A percentile compares a stretch with the other conserved stretches of the same genome.
phyloP scores from a whole-genome alignment of 2,329 filamentous ascomycete species.

The Colletotrichum brevisporum region DNA sequence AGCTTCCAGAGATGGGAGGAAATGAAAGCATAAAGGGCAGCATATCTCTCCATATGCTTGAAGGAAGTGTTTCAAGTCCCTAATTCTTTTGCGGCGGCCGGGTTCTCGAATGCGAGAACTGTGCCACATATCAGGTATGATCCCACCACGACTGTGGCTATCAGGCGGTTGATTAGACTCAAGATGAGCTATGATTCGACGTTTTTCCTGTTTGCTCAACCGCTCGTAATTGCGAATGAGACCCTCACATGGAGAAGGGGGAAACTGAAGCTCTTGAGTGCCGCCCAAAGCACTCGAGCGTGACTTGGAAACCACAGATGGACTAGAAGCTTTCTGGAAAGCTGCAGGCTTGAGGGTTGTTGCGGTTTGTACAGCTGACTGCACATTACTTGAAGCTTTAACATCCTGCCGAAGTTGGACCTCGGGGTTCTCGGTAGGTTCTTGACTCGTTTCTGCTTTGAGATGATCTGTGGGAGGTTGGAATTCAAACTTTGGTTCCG shows the following conservation, averaged over 20 bases:
- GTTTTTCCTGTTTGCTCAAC: neutral
- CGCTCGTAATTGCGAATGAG: neutral
- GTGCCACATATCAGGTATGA: too few species aligned
- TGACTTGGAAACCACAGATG: neutral
- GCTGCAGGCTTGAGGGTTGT: neutral
- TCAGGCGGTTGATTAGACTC: neutral
- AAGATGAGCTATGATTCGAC: neutral
- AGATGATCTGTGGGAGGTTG: too few species aligned
- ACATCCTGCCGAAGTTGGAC: too few species aligned
- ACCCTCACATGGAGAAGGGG: neutral
- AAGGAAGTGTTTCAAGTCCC: neutral
- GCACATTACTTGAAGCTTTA: neutral
- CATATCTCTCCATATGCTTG: slow-evolving; percentile 13
- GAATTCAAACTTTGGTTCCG: neutral
- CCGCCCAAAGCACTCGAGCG: neutral
- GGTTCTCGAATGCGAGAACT: too few species aligned
- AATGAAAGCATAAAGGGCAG: slow-evolving; percentile 17
- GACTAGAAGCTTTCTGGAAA: neutral
- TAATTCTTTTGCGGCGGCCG: neutral
- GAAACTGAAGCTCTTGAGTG: neutral
- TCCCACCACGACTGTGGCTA: neutral
- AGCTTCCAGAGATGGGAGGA: neutral
- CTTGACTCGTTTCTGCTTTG: neutral
- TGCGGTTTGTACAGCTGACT: neutral
- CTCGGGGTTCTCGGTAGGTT: neutral